Evolutionary conservation across 805 yeast species (phyloP).

Genomic region (Yamadazyma tumulicola): DNA sequence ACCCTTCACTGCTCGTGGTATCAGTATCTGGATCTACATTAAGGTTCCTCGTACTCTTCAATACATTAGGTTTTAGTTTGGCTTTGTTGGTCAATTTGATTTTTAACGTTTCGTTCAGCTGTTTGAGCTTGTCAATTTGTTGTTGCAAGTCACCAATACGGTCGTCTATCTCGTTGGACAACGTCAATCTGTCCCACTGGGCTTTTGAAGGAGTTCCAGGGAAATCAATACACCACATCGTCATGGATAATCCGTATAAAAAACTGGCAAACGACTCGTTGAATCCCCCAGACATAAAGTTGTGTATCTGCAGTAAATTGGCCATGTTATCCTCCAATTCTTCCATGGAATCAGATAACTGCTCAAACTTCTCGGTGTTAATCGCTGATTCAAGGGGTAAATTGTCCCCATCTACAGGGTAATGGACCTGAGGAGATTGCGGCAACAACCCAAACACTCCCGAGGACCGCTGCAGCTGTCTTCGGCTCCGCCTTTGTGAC

Average conservation of each 20-base stretch:
- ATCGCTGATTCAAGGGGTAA: conserved; percentile 42
- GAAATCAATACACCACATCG: conserved; percentile 86
- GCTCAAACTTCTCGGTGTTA: conserved; percentile 39
- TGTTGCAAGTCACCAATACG: conserved; percentile 20
- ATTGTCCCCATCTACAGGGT: conserved; percentile 37
- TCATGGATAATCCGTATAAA: conserved; percentile 74
- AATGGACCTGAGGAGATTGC: conserved; percentile 43
- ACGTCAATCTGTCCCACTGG: conserved; percentile 29
- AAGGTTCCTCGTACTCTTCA: conserved; percentile 2
- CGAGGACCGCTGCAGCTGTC: conserved; percentile 28
- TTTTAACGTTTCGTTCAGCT: conserved; percentile 23
- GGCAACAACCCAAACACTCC: conserved; percentile 33
- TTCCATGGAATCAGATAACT: conserved; percentile 45
- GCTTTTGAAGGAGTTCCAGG: conserved; percentile 37
- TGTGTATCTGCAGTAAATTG: conserved; percentile 57
- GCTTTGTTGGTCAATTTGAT: conserved; percentile 13
- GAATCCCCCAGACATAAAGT: conserved; percentile 53
- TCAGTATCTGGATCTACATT: conserved; percentile 1
- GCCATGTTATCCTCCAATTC: conserved; percentile 59
- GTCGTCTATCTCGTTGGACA: conserved; percentile 18
- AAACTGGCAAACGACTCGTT: conserved; percentile 79
- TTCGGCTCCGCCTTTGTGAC: conserved; percentile 6
- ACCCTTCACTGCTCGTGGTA: neutral
- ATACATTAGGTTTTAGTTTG: conserved; percentile 6
- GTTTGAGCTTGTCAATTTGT: conserved; percentile 17